Evolutionary conservation across 768 basidiomycete genomes (phyloP).

Genomic region (Aureoboletus auriporus): DNA sequence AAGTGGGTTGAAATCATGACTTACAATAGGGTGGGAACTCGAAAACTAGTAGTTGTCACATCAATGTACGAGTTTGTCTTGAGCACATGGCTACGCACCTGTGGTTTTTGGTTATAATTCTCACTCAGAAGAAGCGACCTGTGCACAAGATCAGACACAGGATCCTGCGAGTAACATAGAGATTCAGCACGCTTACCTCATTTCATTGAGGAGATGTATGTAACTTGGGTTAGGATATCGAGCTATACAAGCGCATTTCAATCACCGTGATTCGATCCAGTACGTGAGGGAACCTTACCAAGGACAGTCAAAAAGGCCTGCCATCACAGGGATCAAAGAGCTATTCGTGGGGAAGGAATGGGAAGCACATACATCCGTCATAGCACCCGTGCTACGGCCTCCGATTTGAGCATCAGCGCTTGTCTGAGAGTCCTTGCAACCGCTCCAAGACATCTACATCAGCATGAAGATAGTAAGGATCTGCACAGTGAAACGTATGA

Average conservation of each 20-base stretch:
- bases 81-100: constrained; percentile 24
- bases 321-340: neutral
- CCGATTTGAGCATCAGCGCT: constrained; percentile 71
- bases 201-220: constrained; percentile 40
- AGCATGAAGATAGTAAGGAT: neutral
- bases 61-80: constrained; percentile 5
- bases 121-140: constrained; percentile 37
- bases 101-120: constrained; percentile 58
- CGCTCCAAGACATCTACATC: constrained; percentile 76
- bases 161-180: neutral
- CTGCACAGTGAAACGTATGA: neutral
- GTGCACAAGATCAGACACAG: neutral
- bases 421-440: constrained; percentile 79
- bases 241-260: constrained; percentile 22
- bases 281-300: constrained; percentile 29
- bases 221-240: constrained; percentile 50
- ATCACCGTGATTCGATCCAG: neutral
- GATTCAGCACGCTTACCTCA: constrained; percentile 35
- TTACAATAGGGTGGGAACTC: constrained; percentile 40
- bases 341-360: neutral
- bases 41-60: constrained; percentile 31
- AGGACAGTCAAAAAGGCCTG: constrained; percentile 59
- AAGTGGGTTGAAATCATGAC: constrained; percentile 8
- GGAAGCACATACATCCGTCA: constrained; percentile 60
- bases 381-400: constrained; percentile 69